Conservation (phyloP, 179 eudicot genomes). For the Pouteria campechiana region DNA sequence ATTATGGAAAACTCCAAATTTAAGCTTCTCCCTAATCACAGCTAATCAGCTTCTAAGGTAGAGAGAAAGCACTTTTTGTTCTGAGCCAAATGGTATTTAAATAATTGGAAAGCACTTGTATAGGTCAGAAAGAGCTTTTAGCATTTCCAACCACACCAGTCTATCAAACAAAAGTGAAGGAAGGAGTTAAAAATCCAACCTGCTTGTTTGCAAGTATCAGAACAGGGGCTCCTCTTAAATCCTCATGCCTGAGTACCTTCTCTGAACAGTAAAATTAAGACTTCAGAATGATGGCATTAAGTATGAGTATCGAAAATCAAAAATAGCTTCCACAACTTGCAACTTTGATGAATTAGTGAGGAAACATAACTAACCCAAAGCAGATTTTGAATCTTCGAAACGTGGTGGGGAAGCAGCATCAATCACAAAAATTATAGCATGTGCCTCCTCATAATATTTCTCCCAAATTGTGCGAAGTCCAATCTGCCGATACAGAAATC, state of each 20-base stretch:
- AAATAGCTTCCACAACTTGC: background rate
- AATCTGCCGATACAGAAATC: slow-evolving; percentile 32
- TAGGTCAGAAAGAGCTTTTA: too few species aligned
- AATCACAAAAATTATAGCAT: slow-evolving; percentile 84
- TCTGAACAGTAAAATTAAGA: slow-evolving; percentile 34
- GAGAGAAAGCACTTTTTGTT: too few species aligned
- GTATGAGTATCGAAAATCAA: too few species aligned
- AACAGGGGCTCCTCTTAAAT: slow-evolving; percentile 84
- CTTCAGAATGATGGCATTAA: slow-evolving; percentile 5
- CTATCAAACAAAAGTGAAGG: background rate
- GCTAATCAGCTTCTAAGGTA: too few species aligned
- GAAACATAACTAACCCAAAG: slow-evolving; percentile 47
- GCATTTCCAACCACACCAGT: background rate
- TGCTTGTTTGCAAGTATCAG: slow-evolving; percentile 86
- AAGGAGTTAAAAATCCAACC: slow-evolving; percentile 21
- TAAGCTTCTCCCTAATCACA: too few species aligned
- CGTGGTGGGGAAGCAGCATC: slow-evolving; percentile 88
- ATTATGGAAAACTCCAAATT: too few species aligned
- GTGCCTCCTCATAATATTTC: slow-evolving; percentile 98
- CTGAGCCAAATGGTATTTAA: too few species aligned
- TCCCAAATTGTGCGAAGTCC: slow-evolving; percentile 99
- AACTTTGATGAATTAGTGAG: too few species aligned
- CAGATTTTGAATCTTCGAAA: slow-evolving; percentile 94
- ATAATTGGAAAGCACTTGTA: too few species aligned
- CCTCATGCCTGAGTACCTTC: slow-evolving; percentile 87